phyloP scores from a whole-genome alignment of 163 green algal species.

The Scenedesmus sp. region DNA sequence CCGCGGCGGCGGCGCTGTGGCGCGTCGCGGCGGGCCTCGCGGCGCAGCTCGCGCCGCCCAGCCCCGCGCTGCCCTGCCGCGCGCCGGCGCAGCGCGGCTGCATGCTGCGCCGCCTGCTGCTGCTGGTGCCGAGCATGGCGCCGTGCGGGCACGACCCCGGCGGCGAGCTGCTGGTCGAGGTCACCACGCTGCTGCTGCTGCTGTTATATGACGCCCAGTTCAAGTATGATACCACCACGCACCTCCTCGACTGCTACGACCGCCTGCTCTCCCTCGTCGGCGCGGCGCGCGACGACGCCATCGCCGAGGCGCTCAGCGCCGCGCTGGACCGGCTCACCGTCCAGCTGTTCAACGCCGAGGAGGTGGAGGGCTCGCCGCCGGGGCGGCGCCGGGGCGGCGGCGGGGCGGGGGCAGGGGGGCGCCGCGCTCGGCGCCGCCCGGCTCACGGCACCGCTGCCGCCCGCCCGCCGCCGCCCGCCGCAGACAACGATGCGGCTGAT shows the following conservation, averaged over 20 bases:
- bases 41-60: not conserved
- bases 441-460: too few species aligned
- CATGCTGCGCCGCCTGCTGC: constrained; percentile 32
- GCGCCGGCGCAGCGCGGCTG: constrained; percentile 14
- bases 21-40: not conserved
- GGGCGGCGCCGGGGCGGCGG: not conserved
- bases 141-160: not conserved
- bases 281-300: not conserved
- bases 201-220: constrained; percentile 41
- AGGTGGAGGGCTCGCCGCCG: not conserved
- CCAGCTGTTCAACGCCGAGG: constrained; percentile 40
- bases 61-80: not conserved
- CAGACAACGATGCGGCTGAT: constrained; percentile 29
- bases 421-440: too few species aligned
- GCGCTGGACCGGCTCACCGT: constrained; percentile 40
- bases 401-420: too few species aligned
- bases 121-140: constrained; percentile 14
- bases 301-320: constrained; percentile 13
- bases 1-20: constrained; percentile 24
- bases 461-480: too few species aligned
- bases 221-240: constrained; percentile 27
- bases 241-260: constrained; percentile 36
- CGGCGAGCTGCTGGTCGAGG: constrained; percentile 16
- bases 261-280: constrained; percentile 20
- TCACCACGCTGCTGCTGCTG: constrained; percentile 35